Conservation (phyloP, 139 green algal genomes). For the Micractinium conductrix region DNA sequence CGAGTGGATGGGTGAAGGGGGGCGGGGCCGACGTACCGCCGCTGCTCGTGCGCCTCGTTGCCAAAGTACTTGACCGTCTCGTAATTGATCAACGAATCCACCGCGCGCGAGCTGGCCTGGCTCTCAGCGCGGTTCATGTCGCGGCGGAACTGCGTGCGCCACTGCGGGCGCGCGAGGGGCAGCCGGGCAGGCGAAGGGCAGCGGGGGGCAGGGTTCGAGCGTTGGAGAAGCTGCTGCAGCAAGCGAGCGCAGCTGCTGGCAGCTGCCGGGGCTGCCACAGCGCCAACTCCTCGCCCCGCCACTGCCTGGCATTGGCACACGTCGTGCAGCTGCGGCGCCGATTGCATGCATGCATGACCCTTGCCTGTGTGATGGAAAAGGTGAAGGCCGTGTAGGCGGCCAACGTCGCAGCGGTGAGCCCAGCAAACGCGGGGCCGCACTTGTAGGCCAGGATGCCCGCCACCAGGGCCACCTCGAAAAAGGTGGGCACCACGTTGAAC, state of each 20-base stretch:
- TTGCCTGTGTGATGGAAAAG: slow-evolving; percentile 75
- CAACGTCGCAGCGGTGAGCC: slow-evolving; percentile 87
- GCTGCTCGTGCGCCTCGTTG: slow-evolving; percentile 87
- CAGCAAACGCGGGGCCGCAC: slow-evolving; percentile 88
- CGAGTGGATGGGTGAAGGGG: too few relatives aligned
- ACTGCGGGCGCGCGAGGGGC: slow-evolving; percentile 48
- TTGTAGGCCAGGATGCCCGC: slow-evolving; percentile 86
- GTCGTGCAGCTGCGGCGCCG: too few relatives aligned
- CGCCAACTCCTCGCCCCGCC: too few relatives aligned
- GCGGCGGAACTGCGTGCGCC: slow-evolving; percentile 87
- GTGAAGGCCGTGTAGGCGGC: slow-evolving; percentile 91
- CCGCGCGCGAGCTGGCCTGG: slow-evolving; percentile 66
- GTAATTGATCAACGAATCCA: slow-evolving; percentile 98
- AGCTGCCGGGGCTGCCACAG: too few relatives aligned
- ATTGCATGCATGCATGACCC: not conserved
- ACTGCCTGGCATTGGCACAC: too few relatives aligned
- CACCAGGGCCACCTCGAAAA: slow-evolving; percentile 91
- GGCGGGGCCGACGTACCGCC: slow-evolving; percentile 25
- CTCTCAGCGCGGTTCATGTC: slow-evolving; percentile 89
- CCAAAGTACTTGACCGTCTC: slow-evolving; percentile 96
- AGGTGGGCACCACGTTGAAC: slow-evolving; percentile 97
- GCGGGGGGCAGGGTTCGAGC: not conserved
- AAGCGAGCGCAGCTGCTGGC: too few relatives aligned
- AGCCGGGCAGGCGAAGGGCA: not conserved
- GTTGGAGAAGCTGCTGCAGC: not conserved